These are phyloP conservation scores for Fusarium hainanense DNA, from an alignment of 2,329 filamentous ascomycete species.

Conservation along the genomic window DNA sequence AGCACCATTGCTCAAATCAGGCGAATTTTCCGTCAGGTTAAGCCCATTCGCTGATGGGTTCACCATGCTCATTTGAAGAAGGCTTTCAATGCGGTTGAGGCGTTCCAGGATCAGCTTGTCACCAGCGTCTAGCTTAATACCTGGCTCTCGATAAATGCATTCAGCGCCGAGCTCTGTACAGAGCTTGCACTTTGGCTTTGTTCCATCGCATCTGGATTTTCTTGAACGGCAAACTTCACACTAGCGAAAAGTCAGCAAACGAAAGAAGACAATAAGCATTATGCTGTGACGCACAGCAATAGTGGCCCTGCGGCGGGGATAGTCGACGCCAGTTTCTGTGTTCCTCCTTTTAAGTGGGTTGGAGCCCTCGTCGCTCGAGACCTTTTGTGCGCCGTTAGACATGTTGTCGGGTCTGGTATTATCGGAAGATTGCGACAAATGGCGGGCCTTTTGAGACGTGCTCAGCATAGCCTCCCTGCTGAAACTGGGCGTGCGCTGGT, in stretches of 20 bases:
- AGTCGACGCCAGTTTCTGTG: slow-evolving; percentile 70
- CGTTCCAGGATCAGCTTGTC: slow-evolving; percentile 88
- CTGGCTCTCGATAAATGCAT: slow-evolving; percentile 85
- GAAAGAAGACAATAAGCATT: not conserved
- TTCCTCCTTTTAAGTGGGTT: slow-evolving; percentile 71
- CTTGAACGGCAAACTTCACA: slow-evolving; percentile 85
- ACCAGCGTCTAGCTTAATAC: slow-evolving; percentile 86
- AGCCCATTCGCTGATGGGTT: slow-evolving; percentile 62
- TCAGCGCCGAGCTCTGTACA: slow-evolving; percentile 85
- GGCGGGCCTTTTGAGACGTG: slow-evolving; percentile 64
- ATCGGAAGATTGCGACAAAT: slow-evolving; percentile 66
- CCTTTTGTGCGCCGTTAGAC: slow-evolving; percentile 59
- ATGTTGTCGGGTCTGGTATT: slow-evolving; percentile 55
- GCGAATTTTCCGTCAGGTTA: slow-evolving; percentile 70
- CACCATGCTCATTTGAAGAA: slow-evolving; percentile 77
- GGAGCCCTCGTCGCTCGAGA: slow-evolving; percentile 62
- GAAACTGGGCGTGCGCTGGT: slow-evolving; percentile 57
- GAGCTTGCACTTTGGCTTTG: slow-evolving; percentile 84
- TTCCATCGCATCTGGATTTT: slow-evolving; percentile 83
- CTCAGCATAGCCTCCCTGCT: slow-evolving; percentile 66
- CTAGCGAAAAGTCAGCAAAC: slow-evolving; percentile 55
- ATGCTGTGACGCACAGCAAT: slow-evolving; percentile 66
- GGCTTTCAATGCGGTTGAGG: slow-evolving; percentile 78
- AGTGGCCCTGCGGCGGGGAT: slow-evolving; percentile 71
- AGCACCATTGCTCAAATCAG: slow-evolving; percentile 72